Base-by-base conservation (phyloP, 768 basidiomycete species). In the Psilocybe cubensis region DNA sequence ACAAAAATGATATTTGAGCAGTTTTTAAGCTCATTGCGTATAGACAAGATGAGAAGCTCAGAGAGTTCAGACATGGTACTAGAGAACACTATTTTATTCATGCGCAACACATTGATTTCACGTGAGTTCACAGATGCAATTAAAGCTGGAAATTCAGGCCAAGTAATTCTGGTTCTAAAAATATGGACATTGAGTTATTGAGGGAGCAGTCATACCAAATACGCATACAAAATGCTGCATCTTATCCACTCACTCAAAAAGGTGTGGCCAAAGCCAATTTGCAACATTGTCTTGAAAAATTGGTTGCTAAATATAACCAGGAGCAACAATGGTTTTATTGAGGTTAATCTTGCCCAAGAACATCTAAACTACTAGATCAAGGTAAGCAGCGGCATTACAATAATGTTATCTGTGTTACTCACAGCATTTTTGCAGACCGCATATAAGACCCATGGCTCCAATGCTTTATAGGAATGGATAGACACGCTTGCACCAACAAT, bases 251-350 rank as follows among this genome's bases (percentile, higher is more conserved):
- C 72, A 41, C 25, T 74, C 3, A 54, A 52, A 7, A 57, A 62
- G 43, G 62, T 73, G 0, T 72, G 70, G 69, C 57, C 59, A 1
- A 47, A 58, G 14, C 29, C 58, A 20, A 44, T 70, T 2, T 33
- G 52, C 8, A 27, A 54, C 0, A 58, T 68, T 20, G 60, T 70
- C 0, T 29, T 72, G 1, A 66, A 70, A 9, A 74, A 76, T 44
- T 74, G 73, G 73, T 54, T 76, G 0, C 58, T 74, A 0, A 74
- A 74, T 59, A 68, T 71, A 9, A 65, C 68, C 1, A 73, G 74
- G 2, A 58, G 63, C 1, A 50, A 60, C 1, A 64, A 68, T 33
- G 46, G 59, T 1, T 74, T 61, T 29, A 66, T 72, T 0, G 71
- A 73, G 27, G 42, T 68, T 6, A 72, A 74, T 46, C 60, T 74